Base-by-base conservation (phyloP, 371 early-diverging fungal species). In the Mortierella sp. region DNA sequence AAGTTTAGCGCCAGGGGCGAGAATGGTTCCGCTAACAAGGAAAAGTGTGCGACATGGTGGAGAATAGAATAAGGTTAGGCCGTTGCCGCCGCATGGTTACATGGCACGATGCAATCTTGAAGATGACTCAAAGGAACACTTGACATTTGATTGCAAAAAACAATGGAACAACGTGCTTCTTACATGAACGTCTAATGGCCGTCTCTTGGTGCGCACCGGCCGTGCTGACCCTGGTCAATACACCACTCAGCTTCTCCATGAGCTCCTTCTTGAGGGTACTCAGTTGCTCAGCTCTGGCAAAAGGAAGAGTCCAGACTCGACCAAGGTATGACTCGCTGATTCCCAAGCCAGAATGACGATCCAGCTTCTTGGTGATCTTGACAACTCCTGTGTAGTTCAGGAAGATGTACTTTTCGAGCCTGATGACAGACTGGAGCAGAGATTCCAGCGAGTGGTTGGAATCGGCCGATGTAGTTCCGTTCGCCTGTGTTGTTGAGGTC, bases 291-390 rank as follows among this genome's bases (percentile, higher is more conserved):
- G 88, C 87, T 24, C 84, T 80, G 21, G 88, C 90, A 67, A 92
- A 81, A 0, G 90, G 82, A 34, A 87, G 63, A n/a, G 74, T 78
- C 55, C 88, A 81, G 22, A 90, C 83, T 17, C 90, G 89, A 78
- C 85, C 85, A 52, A 93, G 74, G 44, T 93, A 93, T 4, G 93
- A 83, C 58, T 92, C 91, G 21, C 90, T 83, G 37, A 93, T 74
- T 24, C 83, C 76, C 56, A 92, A 80, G 49, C 92, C 90, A 22
- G 93, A 81, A 79, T 85, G 86, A 57, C 91, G 79, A 80, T 90
- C 87, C 80, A 86, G 80, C 71, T 90, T 90, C 57, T 89, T 86
- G 62, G 93, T 71, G 37, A 88, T 89, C 71, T 89, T 88, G 55
- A 81, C 82, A 57, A 91, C 80, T 39, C 86, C 90, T 0, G 89